Percentiles rank a stretch among this genome's conserved stretches.
Evolutionary conservation across 2,329 filamentous ascomycete genomes (phyloP).

Genomic region (Penicillium sp.): DNA sequence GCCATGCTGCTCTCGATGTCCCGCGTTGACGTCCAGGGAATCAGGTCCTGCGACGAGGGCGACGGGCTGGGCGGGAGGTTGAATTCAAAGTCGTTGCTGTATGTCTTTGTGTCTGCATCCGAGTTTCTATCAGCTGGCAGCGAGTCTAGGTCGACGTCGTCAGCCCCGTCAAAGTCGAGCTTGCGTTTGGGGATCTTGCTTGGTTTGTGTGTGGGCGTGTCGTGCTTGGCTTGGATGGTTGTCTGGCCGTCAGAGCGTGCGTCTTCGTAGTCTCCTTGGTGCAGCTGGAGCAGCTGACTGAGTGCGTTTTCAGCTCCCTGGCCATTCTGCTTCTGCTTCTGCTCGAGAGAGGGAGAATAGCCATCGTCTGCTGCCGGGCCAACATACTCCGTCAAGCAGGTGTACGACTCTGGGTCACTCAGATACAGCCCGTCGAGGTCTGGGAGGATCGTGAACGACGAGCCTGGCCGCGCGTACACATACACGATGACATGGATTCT

Average conservation of each 20-base stretch:
- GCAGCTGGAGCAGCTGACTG: background rate
- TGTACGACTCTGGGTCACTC: too few species aligned
- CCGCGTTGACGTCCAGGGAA: constrained; percentile 18
- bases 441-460: too few species aligned
- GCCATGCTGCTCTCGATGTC: background rate
- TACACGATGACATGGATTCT: too few species aligned
- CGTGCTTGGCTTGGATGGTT: background rate
- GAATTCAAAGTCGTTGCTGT: background rate
- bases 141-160: background rate
- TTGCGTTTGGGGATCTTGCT: constrained; percentile 5
- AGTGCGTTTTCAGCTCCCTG: background rate
- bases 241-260: background rate
- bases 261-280: background rate
- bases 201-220: background rate
- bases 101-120: background rate
- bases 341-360: too few species aligned
- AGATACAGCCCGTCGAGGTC: too few species aligned
- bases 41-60: constrained; percentile 18
- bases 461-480: too few species aligned
- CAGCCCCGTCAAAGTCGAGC: background rate
- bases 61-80: constrained; percentile 19
- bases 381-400: too few species aligned
- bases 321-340: too few species aligned
- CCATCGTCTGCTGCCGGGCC: too few species aligned
- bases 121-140: background rate